Evolutionary conservation across 164 flowering plant species (phyloP).

Genomic region (Tinospora cordifolia): DNA sequence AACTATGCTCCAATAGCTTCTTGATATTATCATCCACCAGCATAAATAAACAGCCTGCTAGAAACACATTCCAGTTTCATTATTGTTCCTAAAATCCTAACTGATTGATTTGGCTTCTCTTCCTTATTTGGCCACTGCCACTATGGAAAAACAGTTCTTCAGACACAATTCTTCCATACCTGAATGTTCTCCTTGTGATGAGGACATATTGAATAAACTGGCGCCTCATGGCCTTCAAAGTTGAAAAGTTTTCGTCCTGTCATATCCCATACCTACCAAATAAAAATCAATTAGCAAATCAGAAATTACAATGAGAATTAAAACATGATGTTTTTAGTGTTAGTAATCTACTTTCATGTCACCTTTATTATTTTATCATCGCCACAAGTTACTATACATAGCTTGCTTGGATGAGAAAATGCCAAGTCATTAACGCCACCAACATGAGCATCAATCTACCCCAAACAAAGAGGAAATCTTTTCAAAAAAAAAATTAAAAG

Average conservation of each 20-base stretch:
- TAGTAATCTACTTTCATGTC: not conserved
- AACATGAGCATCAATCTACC: constrained; percentile 84
- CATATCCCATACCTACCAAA: constrained; percentile 82
- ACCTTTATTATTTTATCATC: constrained; percentile 88
- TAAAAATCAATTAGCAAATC: not conserved
- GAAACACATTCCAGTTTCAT: not conserved
- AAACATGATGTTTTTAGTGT: not conserved
- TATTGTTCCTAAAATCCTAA: not conserved
- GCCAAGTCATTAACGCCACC: constrained; percentile 82
- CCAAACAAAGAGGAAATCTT: constrained; percentile 6
- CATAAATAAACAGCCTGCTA: no score
- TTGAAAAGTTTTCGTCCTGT: constrained; percentile 52
- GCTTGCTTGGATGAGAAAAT: constrained; percentile 76
- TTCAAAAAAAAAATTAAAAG: not conserved
- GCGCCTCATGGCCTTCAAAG: constrained; percentile 92
- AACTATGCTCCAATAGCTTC: not conserved
- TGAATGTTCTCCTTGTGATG: constrained; percentile 89
- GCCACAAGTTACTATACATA: constrained; percentile 76
- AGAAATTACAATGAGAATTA: not conserved
- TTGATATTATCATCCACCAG: not conserved
- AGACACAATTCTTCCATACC: constrained; percentile 33
- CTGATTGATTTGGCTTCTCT: not conserved
- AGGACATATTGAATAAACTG: constrained; percentile 81
- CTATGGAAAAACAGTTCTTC: not conserved
- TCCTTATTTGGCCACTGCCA: not conserved